Base-by-base conservation (phyloP, 1,284 basidiomycete genomes). In the Ustilago sp. region DNA sequence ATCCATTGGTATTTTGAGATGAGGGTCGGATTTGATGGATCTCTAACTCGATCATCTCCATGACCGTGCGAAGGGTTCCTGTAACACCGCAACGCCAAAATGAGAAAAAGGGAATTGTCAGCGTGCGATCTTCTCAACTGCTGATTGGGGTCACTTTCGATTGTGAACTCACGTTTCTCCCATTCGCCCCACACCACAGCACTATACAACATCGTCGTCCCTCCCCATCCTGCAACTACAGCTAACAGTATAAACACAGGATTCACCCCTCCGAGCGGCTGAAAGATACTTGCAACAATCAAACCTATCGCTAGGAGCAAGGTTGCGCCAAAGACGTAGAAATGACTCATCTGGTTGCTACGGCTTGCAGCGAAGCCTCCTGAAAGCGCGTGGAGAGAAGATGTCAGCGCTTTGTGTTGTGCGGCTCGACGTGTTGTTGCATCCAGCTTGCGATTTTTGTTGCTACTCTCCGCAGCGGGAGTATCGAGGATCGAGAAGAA, bases 401-500 rank as follows among this genome's bases (percentile, higher is more conserved):
- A 34, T 0, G 71, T 76, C 2, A 79, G 63, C 8, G 77, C 61
- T 2, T 63, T 53, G 12, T 63, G 68, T 31, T 66, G 59, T 13
- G 51, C 48, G 6, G 17, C 12, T 19, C n/a, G 39, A 31, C 31
- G n/a, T 6, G 31, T 12, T 2, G 4, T 31, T 45, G 47, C 23
- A 7, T 41, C 15, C 51, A 2, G 17, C 45, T 8, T 32, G 34
- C n/a, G n/a, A 7, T 8, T 45, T 19, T 45, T 19, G 31, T 32
- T 31, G 15, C 23, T 35, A 59, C 48, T 55, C 23, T 28, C 23
- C 23, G 23, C 23, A 28, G 23, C 23, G 47, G 53, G 9, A 28
- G 19, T 7, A 23, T 48, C 55, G 35, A 77, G 34, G 38, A 84
- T 79, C 28, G 66, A 61, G 56, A 98, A 90, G 0, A 91, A 92